A percentile compares a stretch with the other conserved stretches of the same genome.
These are phyloP conservation scores for Hypoxylon sp. DNA, from an alignment of 2,329 filamentous ascomycete species.

Conservation along the genomic window DNA sequence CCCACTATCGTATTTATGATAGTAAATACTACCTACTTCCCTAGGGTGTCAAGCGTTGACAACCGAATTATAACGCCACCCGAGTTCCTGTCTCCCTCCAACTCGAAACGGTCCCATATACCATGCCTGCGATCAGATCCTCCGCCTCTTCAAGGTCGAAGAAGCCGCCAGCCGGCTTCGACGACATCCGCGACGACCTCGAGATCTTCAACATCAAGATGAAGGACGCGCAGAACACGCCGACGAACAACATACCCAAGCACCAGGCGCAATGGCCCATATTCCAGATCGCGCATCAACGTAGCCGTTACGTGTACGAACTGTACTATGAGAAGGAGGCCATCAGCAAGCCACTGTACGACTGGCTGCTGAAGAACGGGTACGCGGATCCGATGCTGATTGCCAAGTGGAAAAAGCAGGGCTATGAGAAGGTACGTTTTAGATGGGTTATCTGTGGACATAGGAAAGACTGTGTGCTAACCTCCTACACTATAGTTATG, in stretches of 20 bases:
- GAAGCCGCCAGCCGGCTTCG: conserved; percentile 86
- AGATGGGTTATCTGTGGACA: no score
- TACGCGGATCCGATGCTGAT: conserved; percentile 97
- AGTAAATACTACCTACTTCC: conserved; percentile 34
- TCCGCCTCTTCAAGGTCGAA: conserved; percentile 79
- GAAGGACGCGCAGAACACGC: conserved; percentile 94
- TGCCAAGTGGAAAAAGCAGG: conserved; percentile 99
- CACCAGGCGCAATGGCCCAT: conserved; percentile 97
- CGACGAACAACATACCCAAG: conserved; percentile 81
- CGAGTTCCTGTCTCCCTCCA: neutral
- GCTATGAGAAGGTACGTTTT: conserved; percentile 88
- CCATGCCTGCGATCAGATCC: conserved; percentile 77
- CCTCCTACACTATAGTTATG: conserved; percentile 73
- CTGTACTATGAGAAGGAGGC: conserved; percentile 98
- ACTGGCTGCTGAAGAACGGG: conserved; percentile 95
- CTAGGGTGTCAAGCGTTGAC: neutral
- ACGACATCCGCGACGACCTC: conserved; percentile 88
- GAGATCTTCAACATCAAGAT: conserved; percentile 91
- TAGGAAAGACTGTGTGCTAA: conserved; percentile 12
- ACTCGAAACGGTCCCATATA: neutral
- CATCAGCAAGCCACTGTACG: conserved; percentile 91
- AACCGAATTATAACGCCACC: conserved; percentile 1
- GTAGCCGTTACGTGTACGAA: conserved; percentile 94
- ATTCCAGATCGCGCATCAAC: conserved; percentile 96
- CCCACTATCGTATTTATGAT: conserved; percentile 47